phyloP scores from a whole-genome alignment of 2,329 filamentous ascomycete genomes.

The Arthrinium phaeospermum region DNA sequence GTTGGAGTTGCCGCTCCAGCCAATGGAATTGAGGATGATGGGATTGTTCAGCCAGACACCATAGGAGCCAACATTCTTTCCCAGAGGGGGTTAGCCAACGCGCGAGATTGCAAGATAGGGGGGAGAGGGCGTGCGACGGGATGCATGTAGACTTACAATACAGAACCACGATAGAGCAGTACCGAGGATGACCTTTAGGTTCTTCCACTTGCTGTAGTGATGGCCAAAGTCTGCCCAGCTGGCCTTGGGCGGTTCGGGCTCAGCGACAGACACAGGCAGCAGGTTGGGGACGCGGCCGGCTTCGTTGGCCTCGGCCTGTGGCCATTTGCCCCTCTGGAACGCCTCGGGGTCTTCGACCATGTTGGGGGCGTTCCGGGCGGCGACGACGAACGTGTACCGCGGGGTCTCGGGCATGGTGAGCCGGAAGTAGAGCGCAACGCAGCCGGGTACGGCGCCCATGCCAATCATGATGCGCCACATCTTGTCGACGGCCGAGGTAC shows the following conservation, averaged over 20 bases:
- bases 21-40: slow-evolving; percentile 72
- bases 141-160: not conserved
- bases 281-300: slow-evolving; percentile 61
- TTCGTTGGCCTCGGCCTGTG: slow-evolving; percentile 67
- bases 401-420: slow-evolving; percentile 73
- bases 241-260: slow-evolving; percentile 68
- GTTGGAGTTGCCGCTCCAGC: slow-evolving; percentile 60
- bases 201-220: slow-evolving; percentile 73
- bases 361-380: slow-evolving; percentile 61
- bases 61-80: slow-evolving; percentile 55
- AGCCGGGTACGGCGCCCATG: slow-evolving; percentile 77
- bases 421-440: slow-evolving; percentile 76
- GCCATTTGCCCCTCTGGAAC: slow-evolving; percentile 65
- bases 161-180: slow-evolving; percentile 84
- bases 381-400: slow-evolving; percentile 80
- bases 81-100: not conserved
- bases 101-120: not conserved
- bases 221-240: slow-evolving; percentile 70
- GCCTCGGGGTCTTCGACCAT: slow-evolving; percentile 71
- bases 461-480: slow-evolving; percentile 80
- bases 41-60: slow-evolving; percentile 75
- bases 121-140: not conserved
- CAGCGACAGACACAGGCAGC: slow-evolving; percentile 50
- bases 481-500: slow-evolving; percentile 73
- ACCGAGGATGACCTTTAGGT: slow-evolving; percentile 73